Evolutionary conservation across 2,329 filamentous ascomycete species (phyloP), one percentile per base, ranked within the genome.

Genomic region (Cryphonectria nitschkei): DNA sequence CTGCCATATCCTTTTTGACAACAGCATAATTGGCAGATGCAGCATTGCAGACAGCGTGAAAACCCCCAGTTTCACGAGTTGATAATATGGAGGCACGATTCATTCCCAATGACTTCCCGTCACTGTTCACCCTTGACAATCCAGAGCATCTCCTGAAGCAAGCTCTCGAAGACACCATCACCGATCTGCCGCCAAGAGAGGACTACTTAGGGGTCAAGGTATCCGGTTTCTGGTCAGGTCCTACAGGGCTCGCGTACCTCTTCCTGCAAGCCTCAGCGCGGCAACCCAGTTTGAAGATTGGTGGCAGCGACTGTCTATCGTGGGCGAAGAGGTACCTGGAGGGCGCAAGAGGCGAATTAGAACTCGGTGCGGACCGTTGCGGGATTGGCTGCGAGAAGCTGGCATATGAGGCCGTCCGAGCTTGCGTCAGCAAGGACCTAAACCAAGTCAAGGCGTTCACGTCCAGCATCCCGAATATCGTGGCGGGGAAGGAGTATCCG

Each of bases 191-290:
- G 2, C 83, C 82, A 0, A 78, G 77, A 29, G 73, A 77, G 19
- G 71, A 75, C 3, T 83, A 84, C 68, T 70, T 76, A 8, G 75
- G 75, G 16, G 76, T 76, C 14, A 73, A 78, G 19, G 77, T 84
- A 16, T 80, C 82, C n/a, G 87, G 87, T 0, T 76, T 89, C 16
- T 87, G 85, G 74, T 80, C 78, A 2, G 88, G 87, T 0, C 87
- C 86, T 22, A 88, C 86, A 1, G 85, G 85, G 19, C 79, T 88
- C n/a, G 85, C 86, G 5, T 87, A 87, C 72, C 80, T 89, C 13
- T 87, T 89, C 77, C 82, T 86, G 32, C 80, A 81, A 11, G 79
- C 88, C 2, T 85, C 84, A 7, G 76, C 77, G 2, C 72, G 77
- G 2, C 81, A 84, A 34, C 85, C 86, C 0, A 76, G 83, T 52